A percentile compares a stretch with the other conserved stretches of the same genome.
phyloP scores from a whole-genome alignment of 345 rosid species.

The Gossypium thurberi region DNA sequence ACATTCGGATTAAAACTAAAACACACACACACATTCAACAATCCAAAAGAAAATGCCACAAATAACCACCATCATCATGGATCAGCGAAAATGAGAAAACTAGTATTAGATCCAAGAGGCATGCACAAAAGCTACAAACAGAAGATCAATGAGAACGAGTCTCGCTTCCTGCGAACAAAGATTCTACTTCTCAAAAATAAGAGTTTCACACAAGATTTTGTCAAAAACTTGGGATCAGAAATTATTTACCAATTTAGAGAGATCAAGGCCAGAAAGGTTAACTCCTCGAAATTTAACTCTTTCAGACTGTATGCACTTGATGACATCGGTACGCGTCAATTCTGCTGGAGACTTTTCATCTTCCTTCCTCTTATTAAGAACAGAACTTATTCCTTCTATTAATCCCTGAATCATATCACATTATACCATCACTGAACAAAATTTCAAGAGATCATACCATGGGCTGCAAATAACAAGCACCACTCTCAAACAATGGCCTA shows the following conservation, averaged over 20 bases:
- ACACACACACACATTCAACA: not conserved
- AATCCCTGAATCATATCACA: slow-evolving; percentile 48
- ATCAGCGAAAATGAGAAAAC: not conserved
- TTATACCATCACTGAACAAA: not conserved
- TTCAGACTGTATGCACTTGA: slow-evolving; percentile 81
- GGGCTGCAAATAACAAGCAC: not conserved
- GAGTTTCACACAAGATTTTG: not conserved
- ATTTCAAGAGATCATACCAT: not conserved
- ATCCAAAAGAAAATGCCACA: not conserved
- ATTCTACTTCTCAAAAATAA: not conserved
- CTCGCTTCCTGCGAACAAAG: not conserved
- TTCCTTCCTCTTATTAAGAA: slow-evolving; percentile 45
- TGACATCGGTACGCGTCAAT: slow-evolving; percentile 68
- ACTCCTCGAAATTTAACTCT: slow-evolving; percentile 74
- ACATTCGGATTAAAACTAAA: not conserved
- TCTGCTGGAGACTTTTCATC: slow-evolving; percentile 51
- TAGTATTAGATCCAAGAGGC: not conserved
- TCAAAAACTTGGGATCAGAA: slow-evolving; percentile 13
- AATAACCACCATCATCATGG: not conserved
- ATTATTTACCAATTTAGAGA: slow-evolving; percentile 77
- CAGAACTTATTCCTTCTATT: slow-evolving; percentile 44
- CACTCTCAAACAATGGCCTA: not conserved
- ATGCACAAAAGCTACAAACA: not conserved
- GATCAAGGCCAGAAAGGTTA: slow-evolving; percentile 86
- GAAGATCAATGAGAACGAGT: not conserved